A percentile compares a stretch with the other conserved stretches of the same genome.
Evolutionary conservation across 2,329 filamentous ascomycete genomes (phyloP).

Genomic region (Monilinia vaccinii-corymbosi): DNA sequence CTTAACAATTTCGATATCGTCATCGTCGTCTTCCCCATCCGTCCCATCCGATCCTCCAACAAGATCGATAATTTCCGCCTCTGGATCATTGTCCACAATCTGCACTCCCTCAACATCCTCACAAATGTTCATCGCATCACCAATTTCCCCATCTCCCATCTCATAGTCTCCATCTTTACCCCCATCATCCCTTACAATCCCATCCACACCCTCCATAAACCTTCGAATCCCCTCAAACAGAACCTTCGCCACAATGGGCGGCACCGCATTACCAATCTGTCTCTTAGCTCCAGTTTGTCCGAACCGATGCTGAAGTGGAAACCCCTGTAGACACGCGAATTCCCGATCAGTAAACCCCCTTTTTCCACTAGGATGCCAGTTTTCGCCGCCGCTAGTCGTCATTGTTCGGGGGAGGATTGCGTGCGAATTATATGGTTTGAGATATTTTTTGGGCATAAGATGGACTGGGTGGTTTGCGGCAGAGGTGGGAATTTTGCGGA

Average conservation of each 20-base stretch:
- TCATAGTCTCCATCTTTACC: neutral
- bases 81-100: neutral
- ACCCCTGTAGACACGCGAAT: conserved; percentile 59
- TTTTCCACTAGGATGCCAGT: conserved; percentile 56
- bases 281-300: conserved; percentile 36
- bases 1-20: neutral
- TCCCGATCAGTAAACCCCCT: conserved; percentile 57
- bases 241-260: conserved; percentile 46
- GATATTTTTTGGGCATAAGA: conserved; percentile 6
- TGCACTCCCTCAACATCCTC: neutral
- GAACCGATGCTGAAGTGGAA: conserved; percentile 54
- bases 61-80: neutral
- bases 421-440: conserved; percentile 37
- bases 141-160: neutral
- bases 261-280: conserved; percentile 76
- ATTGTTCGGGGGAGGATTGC: conserved; percentile 47
- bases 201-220: conserved; percentile 25
- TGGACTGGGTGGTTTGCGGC: conserved; percentile 32
- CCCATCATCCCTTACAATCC: conserved; percentile 24
- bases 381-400: conserved; percentile 52
- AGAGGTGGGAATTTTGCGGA: conserved; percentile 20
- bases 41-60: neutral
- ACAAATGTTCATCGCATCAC: neutral
- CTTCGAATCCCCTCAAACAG: conserved; percentile 33
- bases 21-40: neutral